Evolutionary conservation across 768 basidiomycete genomes (phyloP).

Genomic region (Gymnopilus junonius): DNA sequence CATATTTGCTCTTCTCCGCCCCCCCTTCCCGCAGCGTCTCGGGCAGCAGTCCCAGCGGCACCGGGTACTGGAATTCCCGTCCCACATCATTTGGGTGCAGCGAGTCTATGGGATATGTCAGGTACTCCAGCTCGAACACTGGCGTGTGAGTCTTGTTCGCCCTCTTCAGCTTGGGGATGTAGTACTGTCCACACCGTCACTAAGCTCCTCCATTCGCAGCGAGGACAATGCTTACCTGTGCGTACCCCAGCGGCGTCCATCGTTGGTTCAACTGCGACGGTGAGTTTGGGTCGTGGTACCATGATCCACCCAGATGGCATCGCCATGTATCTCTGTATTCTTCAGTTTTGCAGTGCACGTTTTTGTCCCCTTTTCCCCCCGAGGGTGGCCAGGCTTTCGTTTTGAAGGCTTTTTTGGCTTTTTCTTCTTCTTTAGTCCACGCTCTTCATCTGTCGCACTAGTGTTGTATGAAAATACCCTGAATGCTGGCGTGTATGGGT

Average conservation of each 20-base stretch:
- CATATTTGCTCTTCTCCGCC: conserved; percentile 51
- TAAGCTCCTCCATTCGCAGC: neutral
- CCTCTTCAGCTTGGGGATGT: conserved; percentile 58
- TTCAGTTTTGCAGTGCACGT: conserved; percentile 49
- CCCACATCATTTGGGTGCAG: conserved; percentile 41
- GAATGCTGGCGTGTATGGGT: conserved; percentile 81
- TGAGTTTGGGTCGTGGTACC: conserved; percentile 63
- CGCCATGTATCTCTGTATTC: conserved; percentile 64
- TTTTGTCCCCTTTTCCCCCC: conserved; percentile 50
- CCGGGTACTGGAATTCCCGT: conserved; percentile 46
- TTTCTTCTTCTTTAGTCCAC: conserved; percentile 24
- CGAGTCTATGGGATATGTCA: conserved; percentile 57
- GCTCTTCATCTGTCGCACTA: conserved; percentile 37
- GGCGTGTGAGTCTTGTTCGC: conserved; percentile 56
- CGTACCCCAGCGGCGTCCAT: conserved; percentile 82
- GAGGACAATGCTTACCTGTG: conserved; percentile 66
- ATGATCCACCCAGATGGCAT: conserved; percentile 62
- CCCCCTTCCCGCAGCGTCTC: conserved; percentile 44
- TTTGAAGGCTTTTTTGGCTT: conserved; percentile 31
- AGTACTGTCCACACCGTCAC: conserved; percentile 56
- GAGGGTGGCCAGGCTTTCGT: conserved; percentile 54
- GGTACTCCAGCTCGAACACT: conserved; percentile 76
- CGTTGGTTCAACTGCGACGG: conserved; percentile 74
- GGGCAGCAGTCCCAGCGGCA: conserved; percentile 63
- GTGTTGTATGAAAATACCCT: conserved; percentile 84